Evolutionary conservation across 148 eudicot genomes (phyloP).

Genomic region (Salicornia ramosissima): DNA sequence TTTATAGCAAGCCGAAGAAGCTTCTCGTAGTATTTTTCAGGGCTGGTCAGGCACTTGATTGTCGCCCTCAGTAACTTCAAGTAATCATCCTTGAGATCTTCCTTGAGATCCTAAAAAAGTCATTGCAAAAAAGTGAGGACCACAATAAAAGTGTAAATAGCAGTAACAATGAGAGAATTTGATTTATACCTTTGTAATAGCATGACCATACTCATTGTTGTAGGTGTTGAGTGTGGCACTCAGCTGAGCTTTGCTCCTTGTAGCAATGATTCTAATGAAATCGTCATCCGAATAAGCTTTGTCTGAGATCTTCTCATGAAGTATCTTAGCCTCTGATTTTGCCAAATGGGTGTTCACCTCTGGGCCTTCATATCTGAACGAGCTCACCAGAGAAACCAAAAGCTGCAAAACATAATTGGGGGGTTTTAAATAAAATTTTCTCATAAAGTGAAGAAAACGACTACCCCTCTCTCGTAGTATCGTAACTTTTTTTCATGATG

Average conservation of each 20-base stretch:
- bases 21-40: conserved; percentile 84
- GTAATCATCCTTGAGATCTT: conserved; percentile 65
- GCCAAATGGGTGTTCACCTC: conserved; percentile 73
- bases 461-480: too few relatives aligned
- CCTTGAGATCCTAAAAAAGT: conserved; percentile 57
- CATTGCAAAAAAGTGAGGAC: not conserved
- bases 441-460: too few relatives aligned
- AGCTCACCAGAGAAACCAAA: conserved; percentile 67
- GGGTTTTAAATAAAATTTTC: not conserved
- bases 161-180: not conserved
- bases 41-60: conserved; percentile 69
- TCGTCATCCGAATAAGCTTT: conserved; percentile 76
- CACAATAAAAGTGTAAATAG: not conserved
- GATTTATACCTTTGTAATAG: conserved; percentile 61
- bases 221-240: conserved; percentile 80
- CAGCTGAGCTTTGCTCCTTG: conserved; percentile 89
- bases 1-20: conserved; percentile 65
- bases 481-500: too few relatives aligned
- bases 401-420: conserved; percentile 37
- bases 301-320: conserved; percentile 68
- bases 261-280: conserved; percentile 63
- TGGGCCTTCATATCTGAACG: conserved; percentile 81
- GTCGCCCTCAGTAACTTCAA: conserved; percentile 59
- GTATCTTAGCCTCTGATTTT: conserved; percentile 75
- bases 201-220: conserved; percentile 65